phyloP scores from a whole-genome alignment of 1,284 basidiomycete genomes.

The Fomes fomentarius region DNA sequence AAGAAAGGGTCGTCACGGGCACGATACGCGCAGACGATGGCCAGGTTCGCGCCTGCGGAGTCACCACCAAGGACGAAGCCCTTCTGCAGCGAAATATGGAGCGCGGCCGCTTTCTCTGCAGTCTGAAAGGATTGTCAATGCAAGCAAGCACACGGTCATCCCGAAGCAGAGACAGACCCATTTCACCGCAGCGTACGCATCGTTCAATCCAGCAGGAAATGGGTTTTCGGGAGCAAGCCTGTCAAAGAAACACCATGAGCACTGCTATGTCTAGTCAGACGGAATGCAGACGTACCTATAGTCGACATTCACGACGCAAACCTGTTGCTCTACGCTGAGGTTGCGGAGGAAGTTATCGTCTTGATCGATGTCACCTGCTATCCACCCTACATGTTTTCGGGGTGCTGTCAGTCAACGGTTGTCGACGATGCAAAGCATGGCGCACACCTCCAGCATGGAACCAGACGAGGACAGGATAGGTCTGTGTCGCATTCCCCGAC shows the following conservation, averaged over 20 bases:
- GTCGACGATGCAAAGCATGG: neutral
- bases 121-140: neutral
- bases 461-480: slow-evolving; percentile 13
- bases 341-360: slow-evolving; percentile 23
- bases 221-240: slow-evolving; percentile 24
- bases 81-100: slow-evolving; percentile 16
- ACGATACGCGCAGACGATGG: slow-evolving; percentile 18
- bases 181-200: slow-evolving; percentile 25
- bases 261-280: no score
- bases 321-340: slow-evolving; percentile 21
- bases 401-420: neutral
- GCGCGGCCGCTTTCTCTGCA: slow-evolving; percentile 1
- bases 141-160: no score
- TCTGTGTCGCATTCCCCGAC: neutral
- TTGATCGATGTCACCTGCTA: slow-evolving; percentile 15
- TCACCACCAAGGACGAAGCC: slow-evolving; percentile 29
- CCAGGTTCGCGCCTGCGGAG: slow-evolving; percentile 28
- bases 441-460: slow-evolving; percentile 10
- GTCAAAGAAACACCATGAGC: neutral
- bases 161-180: slow-evolving; percentile 23
- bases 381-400: slow-evolving; percentile 4
- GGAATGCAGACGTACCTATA: slow-evolving; percentile 23
- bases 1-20: slow-evolving; percentile 27
- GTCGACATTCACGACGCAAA: slow-evolving; percentile 25
- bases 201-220: slow-evolving; percentile 21